Conservation (phyloP, 345 rosid species). For the Gossypium ekmanianum region DNA sequence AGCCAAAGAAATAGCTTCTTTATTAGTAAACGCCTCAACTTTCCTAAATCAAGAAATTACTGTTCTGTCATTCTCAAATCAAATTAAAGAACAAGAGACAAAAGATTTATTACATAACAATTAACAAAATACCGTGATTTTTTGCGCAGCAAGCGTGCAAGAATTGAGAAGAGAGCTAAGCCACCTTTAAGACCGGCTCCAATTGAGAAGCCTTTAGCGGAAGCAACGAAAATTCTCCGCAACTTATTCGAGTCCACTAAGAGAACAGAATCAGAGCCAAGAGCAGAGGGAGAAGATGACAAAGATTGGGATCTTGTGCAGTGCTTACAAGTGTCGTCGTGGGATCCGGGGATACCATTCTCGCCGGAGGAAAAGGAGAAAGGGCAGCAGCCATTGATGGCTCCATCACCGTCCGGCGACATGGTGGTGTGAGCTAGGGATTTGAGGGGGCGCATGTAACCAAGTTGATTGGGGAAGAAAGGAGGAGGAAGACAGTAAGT, state of each 20-base stretch:
- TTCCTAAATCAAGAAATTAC: constrained; percentile 38
- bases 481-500: too few species aligned
- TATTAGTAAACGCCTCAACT: constrained; percentile 51
- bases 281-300: constrained; percentile 26
- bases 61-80: background rate
- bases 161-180: constrained; percentile 69
- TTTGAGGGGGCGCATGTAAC: constrained; percentile 10
- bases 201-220: constrained; percentile 76
- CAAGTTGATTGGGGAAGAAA: background rate
- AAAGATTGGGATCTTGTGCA: constrained; percentile 33
- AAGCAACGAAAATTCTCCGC: constrained; percentile 58
- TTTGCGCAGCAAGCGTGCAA: constrained; percentile 62
- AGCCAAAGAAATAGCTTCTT: constrained; percentile 61
- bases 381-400: constrained; percentile 19
- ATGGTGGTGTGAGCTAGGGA: constrained; percentile 29
- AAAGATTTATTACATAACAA: background rate
- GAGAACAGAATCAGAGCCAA: constrained; percentile 25
- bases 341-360: constrained; percentile 26
- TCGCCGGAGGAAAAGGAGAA: constrained; percentile 23
- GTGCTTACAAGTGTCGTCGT: constrained; percentile 27
- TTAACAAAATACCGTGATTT: constrained; percentile 39
- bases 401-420: constrained; percentile 27
- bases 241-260: constrained; percentile 61
- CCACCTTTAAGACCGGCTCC: constrained; percentile 98
- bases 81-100: background rate